Evolutionary conservation across 2,329 filamentous ascomycete species (phyloP).

Genomic region (Colletotrichum graminicola): DNA sequence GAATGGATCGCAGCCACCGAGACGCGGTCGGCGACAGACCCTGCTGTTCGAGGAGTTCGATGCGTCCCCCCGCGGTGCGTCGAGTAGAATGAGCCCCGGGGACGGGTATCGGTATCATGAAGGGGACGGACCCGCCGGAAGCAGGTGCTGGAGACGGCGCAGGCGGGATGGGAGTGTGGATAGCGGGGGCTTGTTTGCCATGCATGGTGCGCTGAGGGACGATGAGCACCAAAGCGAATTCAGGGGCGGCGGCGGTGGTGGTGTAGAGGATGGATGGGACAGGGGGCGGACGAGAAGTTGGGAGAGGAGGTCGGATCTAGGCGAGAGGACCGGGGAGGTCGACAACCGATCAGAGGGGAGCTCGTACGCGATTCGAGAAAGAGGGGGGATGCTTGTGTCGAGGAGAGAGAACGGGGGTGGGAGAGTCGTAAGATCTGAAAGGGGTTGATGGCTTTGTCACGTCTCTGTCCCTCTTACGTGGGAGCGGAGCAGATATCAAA

Average conservation of each 20-base stretch:
- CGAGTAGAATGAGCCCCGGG: neutral
- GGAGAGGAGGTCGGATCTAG: constrained; percentile 26
- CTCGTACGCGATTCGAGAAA: constrained; percentile 24
- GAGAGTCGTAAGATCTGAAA: constrained; percentile 2
- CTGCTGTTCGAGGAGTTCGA: constrained; percentile 10
- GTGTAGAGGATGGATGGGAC: neutral
- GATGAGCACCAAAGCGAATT: neutral
- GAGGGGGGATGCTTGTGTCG: neutral
- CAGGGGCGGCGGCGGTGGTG: neutral
- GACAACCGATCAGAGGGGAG: constrained; percentile 20
- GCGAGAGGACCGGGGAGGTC: constrained; percentile 28
- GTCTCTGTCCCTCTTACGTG: no score
- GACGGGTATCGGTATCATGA: neutral
- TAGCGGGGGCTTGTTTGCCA: neutral
- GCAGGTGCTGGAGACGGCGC: neutral
- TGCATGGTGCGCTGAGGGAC: constrained; percentile 22
- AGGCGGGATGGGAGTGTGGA: neutral
- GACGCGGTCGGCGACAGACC: constrained; percentile 1
- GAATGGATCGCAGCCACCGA: constrained; percentile 1
- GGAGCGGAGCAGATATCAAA: neutral
- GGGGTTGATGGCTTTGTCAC: neutral
- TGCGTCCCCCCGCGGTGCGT: neutral
- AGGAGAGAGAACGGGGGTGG: constrained; percentile 10
- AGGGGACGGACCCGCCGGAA: neutral
- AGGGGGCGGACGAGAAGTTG: constrained; percentile 13